phyloP scores from a whole-genome alignment of 1,139 yeast genomes.

The Taiozyma onychis region DNA sequence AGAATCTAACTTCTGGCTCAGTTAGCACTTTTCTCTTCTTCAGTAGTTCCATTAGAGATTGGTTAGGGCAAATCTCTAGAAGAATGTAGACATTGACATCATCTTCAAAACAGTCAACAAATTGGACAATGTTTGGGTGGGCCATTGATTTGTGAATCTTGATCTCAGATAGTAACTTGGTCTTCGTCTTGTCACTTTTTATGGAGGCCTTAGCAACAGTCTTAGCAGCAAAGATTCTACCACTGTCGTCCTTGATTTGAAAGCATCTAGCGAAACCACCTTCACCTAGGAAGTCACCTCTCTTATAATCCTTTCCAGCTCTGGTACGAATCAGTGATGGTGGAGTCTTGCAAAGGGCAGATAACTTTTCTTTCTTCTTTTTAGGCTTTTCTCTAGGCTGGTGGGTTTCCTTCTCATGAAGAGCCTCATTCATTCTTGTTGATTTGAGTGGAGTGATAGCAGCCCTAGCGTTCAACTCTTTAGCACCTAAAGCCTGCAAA shows the following conservation, averaged over 20 bases:
- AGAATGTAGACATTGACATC: conserved; percentile 88
- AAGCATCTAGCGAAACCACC: conserved; percentile 99
- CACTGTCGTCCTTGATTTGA: conserved; percentile 88
- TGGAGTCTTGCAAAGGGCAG: conserved; percentile 89
- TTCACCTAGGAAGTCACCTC: conserved; percentile 91
- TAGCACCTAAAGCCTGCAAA: conserved; percentile 26
- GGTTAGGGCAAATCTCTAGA: conserved; percentile 91
- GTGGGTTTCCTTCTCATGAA: conserved; percentile 13
- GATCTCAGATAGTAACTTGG: conserved; percentile 85
- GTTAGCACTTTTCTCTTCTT: conserved; percentile 76
- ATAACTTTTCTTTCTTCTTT: conserved; percentile 81
- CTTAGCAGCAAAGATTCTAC: conserved; percentile 90
- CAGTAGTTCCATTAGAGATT: conserved; percentile 86
- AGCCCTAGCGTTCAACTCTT: conserved; percentile 26
- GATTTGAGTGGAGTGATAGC: conserved; percentile 24
- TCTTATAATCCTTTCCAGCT: conserved; percentile 81
- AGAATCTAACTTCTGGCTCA: conserved; percentile 88
- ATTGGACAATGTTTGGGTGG: conserved; percentile 87
- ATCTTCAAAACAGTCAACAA: conserved; percentile 93
- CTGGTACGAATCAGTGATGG: conserved; percentile 88
- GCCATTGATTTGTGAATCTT: conserved; percentile 89
- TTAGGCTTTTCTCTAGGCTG: conserved; percentile 26
- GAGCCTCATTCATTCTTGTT: conserved; percentile 20
- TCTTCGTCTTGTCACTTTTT: conserved; percentile 84
- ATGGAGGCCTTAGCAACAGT: conserved; percentile 96